Conservation (phyloP, 306 rosid species). For the Sesbania bispinosa region DNA sequence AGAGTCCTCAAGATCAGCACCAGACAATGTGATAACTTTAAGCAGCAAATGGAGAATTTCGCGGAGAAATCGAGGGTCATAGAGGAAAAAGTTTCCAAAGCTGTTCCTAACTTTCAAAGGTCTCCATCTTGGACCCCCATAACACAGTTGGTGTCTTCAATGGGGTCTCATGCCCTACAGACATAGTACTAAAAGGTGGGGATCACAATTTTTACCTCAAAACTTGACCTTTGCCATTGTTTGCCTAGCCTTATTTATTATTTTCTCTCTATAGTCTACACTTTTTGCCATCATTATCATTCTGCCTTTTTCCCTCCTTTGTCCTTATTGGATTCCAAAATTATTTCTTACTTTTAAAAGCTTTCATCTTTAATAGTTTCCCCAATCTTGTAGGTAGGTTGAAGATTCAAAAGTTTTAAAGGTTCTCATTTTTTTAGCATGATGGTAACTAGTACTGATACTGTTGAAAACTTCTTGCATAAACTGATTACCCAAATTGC, state of each 20-base stretch:
- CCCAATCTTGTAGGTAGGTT: slow-evolving; percentile 18
- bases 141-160: slow-evolving; percentile 39
- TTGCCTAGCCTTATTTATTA: background rate
- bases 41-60: slow-evolving; percentile 54
- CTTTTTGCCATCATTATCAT: slow-evolving; percentile 27
- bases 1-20: slow-evolving; percentile 42
- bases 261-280: background rate
- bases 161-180: slow-evolving; percentile 52
- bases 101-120: slow-evolving; percentile 42
- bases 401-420: background rate
- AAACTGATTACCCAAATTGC: background rate
- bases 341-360: slow-evolving; percentile 9
- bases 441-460: background rate
- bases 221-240: slow-evolving; percentile 7
- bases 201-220: slow-evolving; percentile 33
- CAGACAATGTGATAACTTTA: slow-evolving; percentile 43
- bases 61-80: slow-evolving; percentile 67
- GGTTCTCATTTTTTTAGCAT: background rate
- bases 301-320: slow-evolving; percentile 6
- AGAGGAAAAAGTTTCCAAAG: slow-evolving; percentile 58
- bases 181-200: slow-evolving; percentile 75
- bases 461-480: background rate
- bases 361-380: slow-evolving; percentile 4
- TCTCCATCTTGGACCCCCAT: slow-evolving; percentile 53
- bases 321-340: slow-evolving; percentile 11